Percentiles rank a stretch among this genome's conserved stretches.
Evolutionary conservation across 495 filamentous ascomycete genomes (phyloP).

Genomic region (Parachaetomium inaequale): DNA sequence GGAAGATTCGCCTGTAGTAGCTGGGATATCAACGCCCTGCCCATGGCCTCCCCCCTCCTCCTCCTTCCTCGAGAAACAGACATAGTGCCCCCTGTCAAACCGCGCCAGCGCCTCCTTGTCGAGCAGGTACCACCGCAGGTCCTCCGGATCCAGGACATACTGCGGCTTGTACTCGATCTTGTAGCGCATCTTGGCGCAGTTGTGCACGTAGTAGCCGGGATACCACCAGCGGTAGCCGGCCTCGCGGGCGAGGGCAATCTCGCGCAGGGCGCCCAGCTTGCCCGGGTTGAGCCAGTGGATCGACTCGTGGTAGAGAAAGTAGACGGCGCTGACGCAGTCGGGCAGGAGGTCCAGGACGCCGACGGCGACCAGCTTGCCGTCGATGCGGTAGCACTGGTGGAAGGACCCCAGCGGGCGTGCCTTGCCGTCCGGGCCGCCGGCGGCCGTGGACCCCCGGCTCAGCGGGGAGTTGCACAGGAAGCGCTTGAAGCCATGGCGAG

Average conservation of each 20-base stretch:
- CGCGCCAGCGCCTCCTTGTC: conserved; percentile 60
- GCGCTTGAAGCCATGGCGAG: conserved; percentile 63
- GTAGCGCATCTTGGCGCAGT: conserved; percentile 60
- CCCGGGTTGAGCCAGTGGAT: conserved; percentile 77
- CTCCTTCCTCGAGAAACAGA: conserved; percentile 58
- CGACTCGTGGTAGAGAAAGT: conserved; percentile 88
- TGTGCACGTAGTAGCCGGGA: conserved; percentile 51
- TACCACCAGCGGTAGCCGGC: conserved; percentile 63
- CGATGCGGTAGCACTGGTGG: conserved; percentile 91
- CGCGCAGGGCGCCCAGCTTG: conserved; percentile 81
- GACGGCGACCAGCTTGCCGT: conserved; percentile 83
- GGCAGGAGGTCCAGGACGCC: conserved; percentile 87
- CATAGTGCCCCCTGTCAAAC: conserved; percentile 64
- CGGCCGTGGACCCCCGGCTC: conserved; percentile 44
- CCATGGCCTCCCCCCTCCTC: not conserved
- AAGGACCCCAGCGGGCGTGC: conserved; percentile 75
- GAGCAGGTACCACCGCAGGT: conserved; percentile 68
- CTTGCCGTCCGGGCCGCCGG: conserved; percentile 42
- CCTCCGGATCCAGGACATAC: conserved; percentile 78
- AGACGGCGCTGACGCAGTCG: conserved; percentile 84
- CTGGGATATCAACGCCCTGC: not conserved
- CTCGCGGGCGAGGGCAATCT: conserved; percentile 76
- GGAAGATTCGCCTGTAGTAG: not conserved
- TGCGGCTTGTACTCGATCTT: conserved; percentile 84
- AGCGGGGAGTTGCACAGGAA: conserved; percentile 86